Evolutionary conservation across 169 alveolate species (phyloP).

Genomic region (Plasmodium gonderi): DNA sequence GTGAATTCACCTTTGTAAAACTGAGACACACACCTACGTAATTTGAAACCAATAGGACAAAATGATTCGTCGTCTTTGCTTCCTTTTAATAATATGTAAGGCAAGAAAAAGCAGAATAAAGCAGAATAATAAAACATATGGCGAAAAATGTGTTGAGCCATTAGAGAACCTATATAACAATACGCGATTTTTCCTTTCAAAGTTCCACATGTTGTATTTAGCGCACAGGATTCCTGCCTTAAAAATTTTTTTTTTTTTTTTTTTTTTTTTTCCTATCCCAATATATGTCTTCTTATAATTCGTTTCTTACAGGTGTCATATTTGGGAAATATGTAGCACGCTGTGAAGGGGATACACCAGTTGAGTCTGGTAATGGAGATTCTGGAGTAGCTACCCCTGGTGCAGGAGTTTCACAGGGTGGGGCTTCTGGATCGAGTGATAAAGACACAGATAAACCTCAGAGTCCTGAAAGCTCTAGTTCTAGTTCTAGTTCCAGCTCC

Average conservation of each 20-base stretch:
- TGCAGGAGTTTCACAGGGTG: neutral
- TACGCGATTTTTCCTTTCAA: neutral
- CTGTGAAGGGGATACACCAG: neutral
- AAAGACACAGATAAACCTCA: neutral
- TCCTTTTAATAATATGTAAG: conserved; percentile 18
- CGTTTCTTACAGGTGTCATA: neutral
- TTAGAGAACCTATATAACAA: neutral
- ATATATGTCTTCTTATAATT: too few species aligned
- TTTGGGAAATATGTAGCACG: neutral
- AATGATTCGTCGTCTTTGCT: conserved; percentile 2
- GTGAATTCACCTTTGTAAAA: neutral
- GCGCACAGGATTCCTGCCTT: neutral
- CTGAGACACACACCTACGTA: neutral
- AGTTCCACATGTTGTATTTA: neutral
- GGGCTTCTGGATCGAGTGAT: neutral
- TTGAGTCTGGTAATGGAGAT: neutral
- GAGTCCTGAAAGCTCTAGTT: neutral
- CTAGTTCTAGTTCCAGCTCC: neutral
- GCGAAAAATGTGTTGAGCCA: neutral
- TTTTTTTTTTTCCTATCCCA: neutral
- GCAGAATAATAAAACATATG: neutral
- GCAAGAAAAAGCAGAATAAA: neutral
- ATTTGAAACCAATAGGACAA: neutral
- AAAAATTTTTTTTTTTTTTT: neutral
- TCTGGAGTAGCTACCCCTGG: neutral